Conservation (phyloP, 768 basidiomycete genomes). For the Cubamyces sp. region DNA sequence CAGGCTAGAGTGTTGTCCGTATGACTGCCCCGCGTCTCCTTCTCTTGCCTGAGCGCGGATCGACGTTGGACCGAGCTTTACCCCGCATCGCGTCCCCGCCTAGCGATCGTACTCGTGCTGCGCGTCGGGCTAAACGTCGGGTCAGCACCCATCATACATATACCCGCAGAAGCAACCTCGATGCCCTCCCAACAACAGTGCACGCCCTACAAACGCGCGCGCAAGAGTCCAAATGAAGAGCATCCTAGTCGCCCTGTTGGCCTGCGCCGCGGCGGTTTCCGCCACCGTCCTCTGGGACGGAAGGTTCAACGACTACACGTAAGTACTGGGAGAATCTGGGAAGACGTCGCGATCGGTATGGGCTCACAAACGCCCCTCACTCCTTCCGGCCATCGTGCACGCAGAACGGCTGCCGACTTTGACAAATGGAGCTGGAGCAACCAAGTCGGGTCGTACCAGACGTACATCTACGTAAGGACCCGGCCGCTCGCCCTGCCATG, state of each 20-base stretch:
- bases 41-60: constrained; percentile 18
- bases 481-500: constrained; percentile 5
- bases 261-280: constrained; percentile 25
- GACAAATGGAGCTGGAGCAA: constrained; percentile 38
- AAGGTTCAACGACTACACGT: constrained; percentile 33
- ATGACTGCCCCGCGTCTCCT: constrained; percentile 9
- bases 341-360: too few species aligned
- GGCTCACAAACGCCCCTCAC: too few species aligned
- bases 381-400: not conserved
- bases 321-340: not conserved
- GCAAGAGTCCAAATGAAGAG: constrained; percentile 21
- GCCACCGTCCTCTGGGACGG: constrained; percentile 38
- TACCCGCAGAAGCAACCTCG: not conserved
- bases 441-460: constrained; percentile 36
- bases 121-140: constrained; percentile 23
- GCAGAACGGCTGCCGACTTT: constrained; percentile 29
- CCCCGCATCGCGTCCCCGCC: constrained; percentile 17
- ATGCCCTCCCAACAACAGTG: not conserved
- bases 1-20: not conserved
- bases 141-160: constrained; percentile 9
- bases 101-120: constrained; percentile 6
- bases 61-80: constrained; percentile 28
- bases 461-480: constrained; percentile 38
- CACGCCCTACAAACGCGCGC: not conserved
- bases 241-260: constrained; percentile 21